Evolutionary conservation across 257 asterid species (phyloP).

Genomic region (Solanum clarkiae): DNA sequence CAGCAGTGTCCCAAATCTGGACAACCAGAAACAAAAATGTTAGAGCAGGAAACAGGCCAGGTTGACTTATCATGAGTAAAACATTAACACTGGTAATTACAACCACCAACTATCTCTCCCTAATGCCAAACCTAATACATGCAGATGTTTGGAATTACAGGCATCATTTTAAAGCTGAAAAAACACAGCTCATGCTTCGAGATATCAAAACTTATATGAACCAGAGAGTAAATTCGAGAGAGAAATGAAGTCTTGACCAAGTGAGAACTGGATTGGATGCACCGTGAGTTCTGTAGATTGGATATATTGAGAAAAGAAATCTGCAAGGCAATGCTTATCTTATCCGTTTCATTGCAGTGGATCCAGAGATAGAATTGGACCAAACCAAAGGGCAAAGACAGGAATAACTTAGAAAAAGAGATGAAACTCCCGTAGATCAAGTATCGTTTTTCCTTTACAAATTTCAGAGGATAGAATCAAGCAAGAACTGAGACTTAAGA

Average conservation of each 20-base stretch:
- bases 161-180: background rate
- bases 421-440: background rate
- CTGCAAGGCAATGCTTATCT: background rate
- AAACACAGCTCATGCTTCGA: background rate
- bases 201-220: background rate
- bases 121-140: background rate
- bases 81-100: background rate
- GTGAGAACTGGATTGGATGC: background rate
- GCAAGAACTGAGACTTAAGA: background rate
- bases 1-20: constrained; percentile 99
- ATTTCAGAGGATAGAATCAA: background rate
- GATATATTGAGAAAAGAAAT: background rate
- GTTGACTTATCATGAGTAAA: background rate
- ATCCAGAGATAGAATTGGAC: background rate
- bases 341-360: background rate
- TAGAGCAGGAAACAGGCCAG: background rate
- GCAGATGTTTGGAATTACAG: background rate
- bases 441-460: too few species aligned
- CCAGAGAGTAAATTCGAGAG: background rate
- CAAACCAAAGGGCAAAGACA: background rate
- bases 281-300: background rate
- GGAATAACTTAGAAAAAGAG: background rate
- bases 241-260: background rate
- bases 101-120: background rate
- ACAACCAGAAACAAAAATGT: constrained; percentile 4